phyloP scores from a whole-genome alignment of 768 basidiomycete species.

The Boletus insuetus region DNA sequence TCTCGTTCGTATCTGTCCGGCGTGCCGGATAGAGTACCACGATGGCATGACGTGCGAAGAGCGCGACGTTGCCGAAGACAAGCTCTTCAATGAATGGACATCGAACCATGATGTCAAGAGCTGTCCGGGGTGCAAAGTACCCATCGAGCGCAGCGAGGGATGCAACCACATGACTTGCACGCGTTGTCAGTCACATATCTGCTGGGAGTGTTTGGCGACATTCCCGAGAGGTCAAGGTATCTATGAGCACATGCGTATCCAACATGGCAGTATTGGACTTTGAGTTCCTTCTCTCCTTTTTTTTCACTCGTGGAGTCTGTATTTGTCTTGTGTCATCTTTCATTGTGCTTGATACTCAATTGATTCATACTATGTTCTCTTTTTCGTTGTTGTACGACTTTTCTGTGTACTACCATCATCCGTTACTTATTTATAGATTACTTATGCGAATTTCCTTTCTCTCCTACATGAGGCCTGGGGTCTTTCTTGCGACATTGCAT shows the following conservation, averaged over 20 bases:
- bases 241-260: constrained; percentile 72
- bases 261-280: constrained; percentile 64
- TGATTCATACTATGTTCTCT: not conserved
- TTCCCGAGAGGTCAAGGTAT: constrained; percentile 67
- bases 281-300: constrained; percentile 1
- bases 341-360: constrained; percentile 1
- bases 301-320: not conserved
- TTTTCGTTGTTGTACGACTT: constrained; percentile 16
- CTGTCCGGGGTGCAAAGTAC: constrained; percentile 69
- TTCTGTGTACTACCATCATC: not conserved
- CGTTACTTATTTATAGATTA: constrained; percentile 22
- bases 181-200: constrained; percentile 72
- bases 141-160: constrained; percentile 71
- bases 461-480: not conserved
- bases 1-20: constrained; percentile 63
- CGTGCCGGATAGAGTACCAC: constrained; percentile 59
- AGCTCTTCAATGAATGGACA: constrained; percentile 64
- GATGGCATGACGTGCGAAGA: constrained; percentile 67
- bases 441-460: constrained; percentile 15
- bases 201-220: constrained; percentile 75
- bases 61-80: constrained; percentile 48
- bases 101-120: constrained; percentile 62
- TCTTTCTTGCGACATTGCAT: not conserved
- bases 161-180: constrained; percentile 85
- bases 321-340: not conserved